Evolutionary conservation across 371 early-diverging fungal species (phyloP), one percentile per base, ranked within the genome.

Genomic region (Zopfochytrium polystomum): DNA sequence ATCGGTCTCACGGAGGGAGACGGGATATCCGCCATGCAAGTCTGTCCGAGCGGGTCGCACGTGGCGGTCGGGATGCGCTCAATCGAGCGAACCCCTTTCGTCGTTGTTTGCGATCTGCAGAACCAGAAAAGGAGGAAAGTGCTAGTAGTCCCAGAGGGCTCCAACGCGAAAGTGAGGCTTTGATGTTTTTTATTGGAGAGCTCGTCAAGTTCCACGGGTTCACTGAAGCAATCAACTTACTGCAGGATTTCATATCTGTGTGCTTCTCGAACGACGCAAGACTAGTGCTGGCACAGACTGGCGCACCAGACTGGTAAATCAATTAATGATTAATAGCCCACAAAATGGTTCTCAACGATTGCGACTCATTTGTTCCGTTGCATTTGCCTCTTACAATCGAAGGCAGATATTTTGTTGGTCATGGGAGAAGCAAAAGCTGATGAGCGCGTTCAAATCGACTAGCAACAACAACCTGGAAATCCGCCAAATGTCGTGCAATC

Each of bases 241-340:
- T 13, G 20, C 58, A 75, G 77, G 76, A 74, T 50, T 70, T 74
- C 48, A 65, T 79, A 3, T 68, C 67, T 1, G 57, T 79, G 11
- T 58, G 68, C 3, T 76, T 76, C 51, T 55, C 76, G 15, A 58
- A 62, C 20, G 76, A 79, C 66, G 52, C 60, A 6, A 70, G 63
- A 18, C 47, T 67, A 45, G 38, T 79, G 18, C 18, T 75, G 32
- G 77, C 72, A 32, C 80, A 79, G 63, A 55, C 67, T 20, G 67
- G 63, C 5, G 75, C 64, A 1, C 80, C 80, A 2, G 80, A 79
- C 18, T 79, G 77, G 76, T 75, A 61, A 15, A 33, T 44, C 15
- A 6, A 18, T 38, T 22, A 18, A 25, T 13, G 31, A 38, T 23
- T 11, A 9, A 15, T 18, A 3, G 26, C 50, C 29, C 29, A 2